Conservation (phyloP, 805 yeast species). For the Scheffersomyces coipomensis region DNA sequence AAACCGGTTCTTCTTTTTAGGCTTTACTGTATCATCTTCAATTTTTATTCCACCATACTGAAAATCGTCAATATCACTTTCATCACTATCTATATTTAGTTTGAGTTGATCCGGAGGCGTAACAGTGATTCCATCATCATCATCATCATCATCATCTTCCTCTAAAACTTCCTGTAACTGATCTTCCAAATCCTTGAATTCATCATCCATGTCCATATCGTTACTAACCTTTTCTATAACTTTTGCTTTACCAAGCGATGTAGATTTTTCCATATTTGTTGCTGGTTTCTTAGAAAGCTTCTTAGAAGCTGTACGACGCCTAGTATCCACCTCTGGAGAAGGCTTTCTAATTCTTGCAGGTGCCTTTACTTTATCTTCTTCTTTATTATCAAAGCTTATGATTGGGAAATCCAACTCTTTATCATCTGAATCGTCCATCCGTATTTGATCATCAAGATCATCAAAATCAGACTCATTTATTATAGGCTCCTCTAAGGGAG, state of each 20-base stretch:
- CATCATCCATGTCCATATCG: constrained; percentile 31
- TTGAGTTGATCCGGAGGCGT: neutral
- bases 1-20: constrained; percentile 1
- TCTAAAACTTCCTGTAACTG: constrained; percentile 41
- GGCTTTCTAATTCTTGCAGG: too few relatives aligned
- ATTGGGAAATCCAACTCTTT: constrained; percentile 8
- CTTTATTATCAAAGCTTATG: neutral
- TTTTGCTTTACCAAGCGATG: too few relatives aligned
- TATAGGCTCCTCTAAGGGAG: constrained; percentile 11
- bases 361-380: too few relatives aligned
- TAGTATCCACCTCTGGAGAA: too few relatives aligned
- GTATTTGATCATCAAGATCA: constrained; percentile 21
- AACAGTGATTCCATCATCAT: neutral
- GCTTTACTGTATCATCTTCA: constrained; percentile 15
- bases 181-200: constrained; percentile 42
- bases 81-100: constrained; percentile 8
- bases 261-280: constrained; percentile 1
- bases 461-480: constrained; percentile 41
- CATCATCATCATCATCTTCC: constrained; percentile 12
- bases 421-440: constrained; percentile 8
- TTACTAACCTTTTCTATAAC: constrained; percentile 2
- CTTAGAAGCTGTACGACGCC: neutral
- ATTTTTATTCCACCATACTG: constrained; percentile 23
- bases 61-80: constrained; percentile 21
- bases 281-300: neutral